A percentile compares a stretch with the other conserved stretches of the same genome.
phyloP scores from a whole-genome alignment of 73 alveolate genomes.

The Symbiodinium pilosum region DNA sequence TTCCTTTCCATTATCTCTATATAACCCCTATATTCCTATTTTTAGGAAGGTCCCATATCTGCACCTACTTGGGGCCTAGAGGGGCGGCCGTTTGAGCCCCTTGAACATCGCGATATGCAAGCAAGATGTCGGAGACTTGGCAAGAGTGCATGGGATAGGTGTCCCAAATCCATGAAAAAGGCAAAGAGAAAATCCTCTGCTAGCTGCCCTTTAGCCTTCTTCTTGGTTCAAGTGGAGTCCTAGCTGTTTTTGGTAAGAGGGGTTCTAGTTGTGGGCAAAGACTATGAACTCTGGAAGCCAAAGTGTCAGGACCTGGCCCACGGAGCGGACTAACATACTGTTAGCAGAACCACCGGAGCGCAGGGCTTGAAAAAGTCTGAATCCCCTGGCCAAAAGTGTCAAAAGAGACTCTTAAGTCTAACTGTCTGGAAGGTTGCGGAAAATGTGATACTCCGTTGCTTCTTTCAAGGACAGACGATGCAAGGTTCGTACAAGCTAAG shows the following conservation, averaged over 20 bases:
- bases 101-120: not conserved
- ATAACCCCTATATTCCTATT: not conserved
- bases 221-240: no score
- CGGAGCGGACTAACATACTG: no score
- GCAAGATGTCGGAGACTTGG: not conserved
- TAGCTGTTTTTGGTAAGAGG: no score
- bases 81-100: not conserved
- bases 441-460: not conserved
- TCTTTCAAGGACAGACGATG: not conserved
- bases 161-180: not conserved
- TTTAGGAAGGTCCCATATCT: not conserved
- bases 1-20: not conserved
- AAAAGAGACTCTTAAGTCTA: no score
- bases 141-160: not conserved
- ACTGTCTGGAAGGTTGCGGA: no score
- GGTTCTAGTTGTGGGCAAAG: no score
- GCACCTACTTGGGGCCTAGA: not conserved
- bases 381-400: no score
- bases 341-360: no score
- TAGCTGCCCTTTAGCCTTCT: no score
- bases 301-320: not conserved
- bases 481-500: not conserved
- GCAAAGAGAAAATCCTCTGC: no score
- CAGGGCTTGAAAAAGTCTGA: no score
- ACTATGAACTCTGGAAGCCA: not conserved